Conservation (phyloP, 192 early-diverging fungal genomes). For the Cladochytrium replicatum region DNA sequence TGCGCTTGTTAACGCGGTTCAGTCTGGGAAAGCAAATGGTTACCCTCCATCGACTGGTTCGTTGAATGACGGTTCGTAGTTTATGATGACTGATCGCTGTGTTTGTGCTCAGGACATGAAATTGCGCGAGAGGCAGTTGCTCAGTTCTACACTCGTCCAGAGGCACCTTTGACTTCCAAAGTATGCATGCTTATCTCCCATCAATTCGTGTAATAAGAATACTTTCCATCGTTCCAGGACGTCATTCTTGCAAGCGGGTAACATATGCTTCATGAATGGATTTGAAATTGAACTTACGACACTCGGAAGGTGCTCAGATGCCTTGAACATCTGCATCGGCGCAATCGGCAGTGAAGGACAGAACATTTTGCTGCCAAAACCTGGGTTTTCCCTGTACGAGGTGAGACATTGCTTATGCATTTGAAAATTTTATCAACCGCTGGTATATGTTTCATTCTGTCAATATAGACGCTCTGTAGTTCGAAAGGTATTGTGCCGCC, state of each 20-base stretch:
- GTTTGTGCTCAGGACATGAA: constrained; percentile 29
- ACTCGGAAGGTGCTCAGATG: constrained; percentile 70
- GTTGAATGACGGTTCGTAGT: no score
- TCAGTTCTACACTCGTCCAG: constrained; percentile 49
- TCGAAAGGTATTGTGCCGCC: constrained; percentile 36
- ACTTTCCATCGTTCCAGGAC: no score
- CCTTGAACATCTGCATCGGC: constrained; percentile 60
- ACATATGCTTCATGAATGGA: not conserved
- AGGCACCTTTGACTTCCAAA: constrained; percentile 58
- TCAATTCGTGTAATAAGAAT: no score
- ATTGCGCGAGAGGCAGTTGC: constrained; percentile 69
- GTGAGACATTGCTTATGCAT: no score
- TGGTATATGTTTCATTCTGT: no score
- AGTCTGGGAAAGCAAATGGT: constrained; percentile 70
- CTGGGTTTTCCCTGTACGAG: constrained; percentile 83
- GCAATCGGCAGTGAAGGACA: constrained; percentile 67
- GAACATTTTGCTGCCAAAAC: constrained; percentile 76
- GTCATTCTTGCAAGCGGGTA: constrained; percentile 68
- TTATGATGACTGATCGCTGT: no score
- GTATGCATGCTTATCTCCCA: no score
- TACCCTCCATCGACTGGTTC: constrained; percentile 69
- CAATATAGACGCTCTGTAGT: constrained; percentile 61
- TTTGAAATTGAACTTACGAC: no score
- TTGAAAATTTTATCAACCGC: no score
- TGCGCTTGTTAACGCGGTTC: constrained; percentile 53